Percentiles rank a stretch among this genome's conserved stretches.
phyloP scores from a whole-genome alignment of 345 rosid genomes.

The Clausena lansium region DNA sequence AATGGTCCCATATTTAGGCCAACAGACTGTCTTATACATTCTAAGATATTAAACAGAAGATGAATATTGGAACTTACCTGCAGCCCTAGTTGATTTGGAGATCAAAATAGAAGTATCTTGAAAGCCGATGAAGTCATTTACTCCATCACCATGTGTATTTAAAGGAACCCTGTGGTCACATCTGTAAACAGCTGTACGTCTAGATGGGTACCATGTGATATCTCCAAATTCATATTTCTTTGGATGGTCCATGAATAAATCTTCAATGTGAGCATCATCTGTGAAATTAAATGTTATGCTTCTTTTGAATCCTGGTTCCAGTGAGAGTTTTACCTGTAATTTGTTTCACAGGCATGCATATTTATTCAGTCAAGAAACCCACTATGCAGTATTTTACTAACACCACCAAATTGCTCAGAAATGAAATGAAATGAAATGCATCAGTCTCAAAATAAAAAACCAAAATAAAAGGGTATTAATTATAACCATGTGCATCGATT shows the following conservation, averaged over 20 bases:
- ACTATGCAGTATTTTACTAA: not conserved
- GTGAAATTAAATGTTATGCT: slow-evolving; percentile 69
- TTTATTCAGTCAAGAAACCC: not conserved
- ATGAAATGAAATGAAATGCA: not conserved
- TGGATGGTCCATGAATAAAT: slow-evolving; percentile 55
- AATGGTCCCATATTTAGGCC: too few species aligned
- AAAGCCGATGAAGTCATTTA: slow-evolving; percentile 71
- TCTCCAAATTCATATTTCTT: slow-evolving; percentile 72
- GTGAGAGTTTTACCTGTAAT: slow-evolving; percentile 59
- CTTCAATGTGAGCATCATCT: slow-evolving; percentile 54
- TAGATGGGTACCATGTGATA: slow-evolving; percentile 87
- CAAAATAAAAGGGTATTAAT: too few species aligned
- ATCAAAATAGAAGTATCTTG: slow-evolving; percentile 57
- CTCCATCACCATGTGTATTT: slow-evolving; percentile 51
- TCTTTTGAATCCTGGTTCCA: slow-evolving; percentile 76
- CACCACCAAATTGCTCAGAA: not conserved
- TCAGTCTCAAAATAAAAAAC: too few species aligned
- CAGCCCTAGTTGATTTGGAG: slow-evolving; percentile 52
- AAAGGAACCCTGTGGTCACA: slow-evolving; percentile 62
- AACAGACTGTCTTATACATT: not conserved
- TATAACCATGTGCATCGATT: too few species aligned
- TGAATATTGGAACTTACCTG: slow-evolving; percentile 41
- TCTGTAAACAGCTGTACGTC: slow-evolving; percentile 64
- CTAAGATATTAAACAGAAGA: not conserved
- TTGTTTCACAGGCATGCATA: not conserved